Base-by-base conservation (phyloP, 176 grass and related monocot species). In the Canna indica region DNA sequence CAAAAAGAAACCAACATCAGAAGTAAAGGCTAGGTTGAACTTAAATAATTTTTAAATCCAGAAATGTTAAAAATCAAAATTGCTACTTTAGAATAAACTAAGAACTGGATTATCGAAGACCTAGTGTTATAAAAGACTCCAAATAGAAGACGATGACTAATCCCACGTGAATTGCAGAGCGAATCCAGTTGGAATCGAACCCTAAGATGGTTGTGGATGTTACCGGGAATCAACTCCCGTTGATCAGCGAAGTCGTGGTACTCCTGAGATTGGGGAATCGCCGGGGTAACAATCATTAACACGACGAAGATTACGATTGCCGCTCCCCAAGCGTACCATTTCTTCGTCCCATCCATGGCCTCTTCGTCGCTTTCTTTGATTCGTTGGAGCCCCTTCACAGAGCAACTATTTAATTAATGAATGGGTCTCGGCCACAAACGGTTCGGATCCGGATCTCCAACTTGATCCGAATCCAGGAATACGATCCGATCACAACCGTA, bases 211-310 rank as follows among this genome's bases (percentile, higher is more conserved):
- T 11, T 32, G 0, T 27, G 20, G 32, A 5, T 0, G 48, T 28
- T 75, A 91, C 93, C 93, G 45, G 91, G 80, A 77, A 97, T 85
- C 36, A 97, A 82, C 14, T 33, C n/a, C 36, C 93, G 81, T 32
- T 92, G 86, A 80, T 92, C 93, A 29, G 93, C 88, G 77, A 97
- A 97, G 82, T 87, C 30, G 84, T 97, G 93, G 77, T 97, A 97
- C 42, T 74, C 86, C 81, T 97, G 73, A 48, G 87, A 35, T 79
- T 97, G 93, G 58, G 88, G 93, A 72, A 92, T 97, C 73, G 84
- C 82, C 36, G 93, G 93, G 6, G 93, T 92, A 34, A 97, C 83
- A 68, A 87, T 27, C 93, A 97, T 97, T 72, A 97, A 79, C 50
- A 97, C 93, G 15, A 85, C 71, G 74, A 97, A 97, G 44, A 87